A percentile compares a stretch with the other conserved stretches of the same genome.
Conservation (phyloP, 225 moss, liverwort and hornwort genomes). For the Physcomitrium patens region DNA sequence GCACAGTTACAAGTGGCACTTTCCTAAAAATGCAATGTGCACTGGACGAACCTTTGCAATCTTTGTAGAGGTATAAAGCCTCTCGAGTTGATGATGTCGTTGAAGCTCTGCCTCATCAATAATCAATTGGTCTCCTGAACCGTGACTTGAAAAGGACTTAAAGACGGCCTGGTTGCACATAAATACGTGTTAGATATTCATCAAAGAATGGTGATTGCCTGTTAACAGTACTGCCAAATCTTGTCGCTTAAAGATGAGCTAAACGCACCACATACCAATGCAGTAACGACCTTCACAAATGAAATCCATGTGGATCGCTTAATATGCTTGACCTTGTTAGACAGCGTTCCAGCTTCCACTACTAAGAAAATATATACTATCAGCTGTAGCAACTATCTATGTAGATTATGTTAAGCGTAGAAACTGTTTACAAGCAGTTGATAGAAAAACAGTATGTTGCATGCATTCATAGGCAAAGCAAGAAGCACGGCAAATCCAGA, state of each 20-base stretch:
- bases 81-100: constrained; percentile 92
- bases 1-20: neutral
- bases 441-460: neutral
- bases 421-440: neutral
- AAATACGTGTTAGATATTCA: constrained; percentile 12
- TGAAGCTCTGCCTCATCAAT: constrained; percentile 92
- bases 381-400: neutral
- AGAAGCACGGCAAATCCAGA: neutral
- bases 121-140: constrained; percentile 78
- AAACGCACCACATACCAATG: neutral
- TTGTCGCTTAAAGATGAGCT: neutral
- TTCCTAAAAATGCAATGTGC: neutral
- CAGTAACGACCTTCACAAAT: constrained; percentile 5
- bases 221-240: neutral
- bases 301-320: neutral
- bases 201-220: neutral
- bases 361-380: neutral
- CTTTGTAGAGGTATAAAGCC: constrained; percentile 92
- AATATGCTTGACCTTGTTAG: neutral
- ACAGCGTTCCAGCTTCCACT: neutral
- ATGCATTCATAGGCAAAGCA: neutral
- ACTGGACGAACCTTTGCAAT: constrained; percentile 76
- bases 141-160: constrained; percentile 84
- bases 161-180: constrained; percentile 75
- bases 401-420: neutral